A percentile compares a stretch with the other conserved stretches of the same genome.
phyloP scores from a whole-genome alignment of 208 protist genomes.

The Wallacemonas collosoma region DNA sequence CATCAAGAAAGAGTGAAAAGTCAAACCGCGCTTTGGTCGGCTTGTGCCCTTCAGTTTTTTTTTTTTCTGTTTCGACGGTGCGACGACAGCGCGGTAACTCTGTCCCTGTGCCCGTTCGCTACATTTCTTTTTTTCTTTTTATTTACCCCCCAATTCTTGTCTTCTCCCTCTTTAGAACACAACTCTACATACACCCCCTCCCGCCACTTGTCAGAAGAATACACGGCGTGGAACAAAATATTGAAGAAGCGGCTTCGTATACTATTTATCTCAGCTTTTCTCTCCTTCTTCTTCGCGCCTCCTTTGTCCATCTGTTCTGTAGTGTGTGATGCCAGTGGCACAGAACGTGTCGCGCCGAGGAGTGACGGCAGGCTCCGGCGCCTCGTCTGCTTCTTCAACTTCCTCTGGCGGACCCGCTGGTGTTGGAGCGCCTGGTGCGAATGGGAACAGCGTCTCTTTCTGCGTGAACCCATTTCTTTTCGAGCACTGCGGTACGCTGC shows the following conservation, averaged over 20 bases:
- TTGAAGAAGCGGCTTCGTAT: no score
- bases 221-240: no score
- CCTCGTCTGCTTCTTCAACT: not conserved
- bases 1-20: no score
- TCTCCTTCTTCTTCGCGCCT: not conserved
- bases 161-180: no score
- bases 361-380: not conserved
- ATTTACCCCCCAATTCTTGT: not conserved
- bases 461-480: conserved; percentile 87
- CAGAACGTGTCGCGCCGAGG: not conserved
- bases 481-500: conserved; percentile 74
- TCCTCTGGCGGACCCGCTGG: conserved; percentile 15
- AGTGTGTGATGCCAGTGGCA: not conserved
- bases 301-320: conserved; percentile 2
- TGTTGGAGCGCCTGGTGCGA: not conserved
- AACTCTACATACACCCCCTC: no score
- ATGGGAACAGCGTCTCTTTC: conserved; percentile 53
- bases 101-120: not conserved
- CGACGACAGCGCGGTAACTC: not conserved
- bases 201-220: no score
- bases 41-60: not conserved
- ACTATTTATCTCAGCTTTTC: no score
- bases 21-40: no score
- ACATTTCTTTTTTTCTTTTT: conserved; percentile 18
- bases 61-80: conserved; percentile 12